Evolutionary conservation across 2,329 filamentous ascomycete genomes (phyloP).

Genomic region (Xylariaceae sp.): DNA sequence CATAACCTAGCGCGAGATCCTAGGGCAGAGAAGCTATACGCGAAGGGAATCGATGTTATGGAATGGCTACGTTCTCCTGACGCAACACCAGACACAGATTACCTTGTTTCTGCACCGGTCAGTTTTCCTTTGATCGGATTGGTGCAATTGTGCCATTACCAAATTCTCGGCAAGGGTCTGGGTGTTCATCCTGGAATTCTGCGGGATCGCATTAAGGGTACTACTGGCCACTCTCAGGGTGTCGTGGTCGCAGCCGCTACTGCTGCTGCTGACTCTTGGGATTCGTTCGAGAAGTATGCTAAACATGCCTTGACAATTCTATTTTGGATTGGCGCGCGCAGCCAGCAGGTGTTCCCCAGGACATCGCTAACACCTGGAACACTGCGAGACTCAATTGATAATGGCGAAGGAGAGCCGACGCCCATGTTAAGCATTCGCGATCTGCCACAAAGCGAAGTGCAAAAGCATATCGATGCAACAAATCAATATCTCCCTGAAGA

Average conservation of each 20-base stretch:
- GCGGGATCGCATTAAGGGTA: slow-evolving; percentile 81
- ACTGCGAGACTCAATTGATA: slow-evolving; percentile 89
- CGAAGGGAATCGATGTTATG: slow-evolving; percentile 95
- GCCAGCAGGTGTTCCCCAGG: slow-evolving; percentile 94
- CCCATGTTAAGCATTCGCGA: slow-evolving; percentile 98
- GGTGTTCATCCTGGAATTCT: slow-evolving; percentile 89
- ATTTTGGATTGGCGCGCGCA: slow-evolving; percentile 98
- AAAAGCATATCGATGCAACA: slow-evolving; percentile 95
- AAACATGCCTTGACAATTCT: slow-evolving; percentile 86
- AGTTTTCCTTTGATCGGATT: slow-evolving; percentile 96
- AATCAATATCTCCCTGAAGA: slow-evolving; percentile 95
- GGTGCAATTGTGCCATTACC: slow-evolving; percentile 94
- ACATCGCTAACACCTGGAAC: slow-evolving; percentile 91
- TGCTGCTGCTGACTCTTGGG: slow-evolving; percentile 90
- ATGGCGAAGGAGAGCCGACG: slow-evolving; percentile 93
- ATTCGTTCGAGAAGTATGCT: slow-evolving; percentile 82
- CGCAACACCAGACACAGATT: slow-evolving; percentile 89
- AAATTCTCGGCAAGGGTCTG: slow-evolving; percentile 89
- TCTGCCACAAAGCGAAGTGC: slow-evolving; percentile 83
- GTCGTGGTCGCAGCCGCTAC: slow-evolving; percentile 92
- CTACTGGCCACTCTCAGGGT: slow-evolving; percentile 96
- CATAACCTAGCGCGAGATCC: slow-evolving; percentile 83
- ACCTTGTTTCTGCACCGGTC: slow-evolving; percentile 91
- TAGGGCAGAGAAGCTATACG: slow-evolving; percentile 90
- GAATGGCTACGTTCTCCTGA: slow-evolving; percentile 90